These are phyloP conservation scores for Colletotrichum eleusines DNA, from an alignment of 2,329 filamentous ascomycete species.

Conservation along the genomic window DNA sequence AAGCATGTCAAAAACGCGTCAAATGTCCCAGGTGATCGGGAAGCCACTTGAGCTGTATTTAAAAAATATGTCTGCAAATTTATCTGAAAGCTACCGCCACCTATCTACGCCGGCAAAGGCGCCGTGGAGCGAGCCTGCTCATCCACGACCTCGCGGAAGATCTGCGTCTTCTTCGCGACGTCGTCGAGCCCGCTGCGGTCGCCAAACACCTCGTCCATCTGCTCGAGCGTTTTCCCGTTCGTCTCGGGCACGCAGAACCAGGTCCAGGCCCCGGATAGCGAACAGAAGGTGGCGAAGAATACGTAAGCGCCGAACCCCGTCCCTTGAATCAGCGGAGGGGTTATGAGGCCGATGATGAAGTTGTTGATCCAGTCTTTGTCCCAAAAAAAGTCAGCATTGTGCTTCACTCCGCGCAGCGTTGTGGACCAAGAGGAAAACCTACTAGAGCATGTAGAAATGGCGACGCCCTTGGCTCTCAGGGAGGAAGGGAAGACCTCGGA, in stretches of 20 bases:
- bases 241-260: conserved; percentile 51
- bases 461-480: conserved; percentile 47
- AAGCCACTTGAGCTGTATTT: too few species aligned
- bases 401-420: too few species aligned
- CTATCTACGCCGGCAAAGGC: not conserved
- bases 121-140: conserved; percentile 10
- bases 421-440: conserved; percentile 5
- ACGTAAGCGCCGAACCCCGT: conserved; percentile 61
- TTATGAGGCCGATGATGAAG: conserved; percentile 63
- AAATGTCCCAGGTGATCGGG: rapidly evolving
- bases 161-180: conserved; percentile 31
- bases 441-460: conserved; percentile 49
- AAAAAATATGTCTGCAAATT: not conserved
- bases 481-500: conserved; percentile 56
- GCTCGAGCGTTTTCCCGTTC: conserved; percentile 49
- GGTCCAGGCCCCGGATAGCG: conserved; percentile 44
- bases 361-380: conserved; percentile 48
- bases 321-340: conserved; percentile 55
- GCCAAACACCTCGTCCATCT: conserved; percentile 54
- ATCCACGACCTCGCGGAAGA: conserved; percentile 36
- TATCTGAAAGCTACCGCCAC: not conserved
- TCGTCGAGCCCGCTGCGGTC: conserved; percentile 45
- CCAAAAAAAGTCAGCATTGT: not conserved
- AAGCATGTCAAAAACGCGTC: too few species aligned
- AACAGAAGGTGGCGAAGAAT: conserved; percentile 46